Conservation (phyloP, 345 rosid species). For the Mercurialis annua region DNA sequence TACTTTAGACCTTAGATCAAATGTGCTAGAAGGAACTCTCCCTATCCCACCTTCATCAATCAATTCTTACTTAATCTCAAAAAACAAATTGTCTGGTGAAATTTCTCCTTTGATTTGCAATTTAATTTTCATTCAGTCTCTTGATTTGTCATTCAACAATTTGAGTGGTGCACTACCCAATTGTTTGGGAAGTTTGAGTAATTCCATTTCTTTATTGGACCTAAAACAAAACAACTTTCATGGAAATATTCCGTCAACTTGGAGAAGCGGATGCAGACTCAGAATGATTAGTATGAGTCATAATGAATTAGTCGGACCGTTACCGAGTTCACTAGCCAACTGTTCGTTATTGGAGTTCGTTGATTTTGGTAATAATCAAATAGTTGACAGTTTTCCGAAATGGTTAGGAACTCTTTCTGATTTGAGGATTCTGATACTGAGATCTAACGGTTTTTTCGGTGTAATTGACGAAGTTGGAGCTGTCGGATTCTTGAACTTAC, state of each 20-base stretch:
- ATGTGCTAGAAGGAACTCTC: not conserved
- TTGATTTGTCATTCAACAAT: not conserved
- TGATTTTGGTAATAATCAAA: not conserved
- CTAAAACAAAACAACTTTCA: not conserved
- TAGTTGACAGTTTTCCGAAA: not conserved
- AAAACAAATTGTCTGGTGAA: conserved; percentile 14
- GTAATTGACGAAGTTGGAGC: conserved; percentile 7
- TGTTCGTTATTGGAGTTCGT: not conserved
- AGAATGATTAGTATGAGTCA: not conserved
- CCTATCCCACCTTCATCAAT: not conserved
- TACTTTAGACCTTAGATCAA: not conserved
- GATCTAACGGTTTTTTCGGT: not conserved
- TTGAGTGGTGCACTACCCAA: not conserved
- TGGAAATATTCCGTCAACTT: not conserved
- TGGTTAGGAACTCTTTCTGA: not conserved
- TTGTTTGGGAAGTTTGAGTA: conserved; percentile 16
- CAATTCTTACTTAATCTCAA: not conserved
- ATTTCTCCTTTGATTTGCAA: too few species aligned
- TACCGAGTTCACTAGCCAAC: not conserved
- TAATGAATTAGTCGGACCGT: not conserved
- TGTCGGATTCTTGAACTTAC: conserved; percentile 11
- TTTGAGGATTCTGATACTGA: not conserved
- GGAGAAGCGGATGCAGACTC: not conserved
- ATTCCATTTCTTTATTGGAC: conserved; percentile 3
- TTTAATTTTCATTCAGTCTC: conserved; percentile 26